Base-by-base conservation (phyloP, 2,329 filamentous ascomycete species). In the Bimuria novae-zelandiae region DNA sequence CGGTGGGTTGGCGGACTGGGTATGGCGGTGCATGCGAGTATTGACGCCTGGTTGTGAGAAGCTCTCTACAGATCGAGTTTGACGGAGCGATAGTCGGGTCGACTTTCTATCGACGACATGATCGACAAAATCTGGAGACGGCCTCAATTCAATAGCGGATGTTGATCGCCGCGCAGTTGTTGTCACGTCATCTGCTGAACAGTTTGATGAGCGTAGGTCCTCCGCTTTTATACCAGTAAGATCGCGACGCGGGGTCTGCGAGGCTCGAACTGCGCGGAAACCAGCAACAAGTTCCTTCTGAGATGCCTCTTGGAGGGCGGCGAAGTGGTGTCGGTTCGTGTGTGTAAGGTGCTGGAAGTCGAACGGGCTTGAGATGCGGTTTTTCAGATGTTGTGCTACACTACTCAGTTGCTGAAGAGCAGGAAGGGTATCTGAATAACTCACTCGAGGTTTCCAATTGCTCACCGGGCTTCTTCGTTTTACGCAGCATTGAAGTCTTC, bases 311-410 rank as follows among this genome's bases (percentile, higher is more conserved):
- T 83, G 78, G 17, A 86, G 70, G 3, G 75, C 74, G 27, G 80
- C 76, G 51, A 85, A 78, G 51, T 86, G 80, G 21, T 79, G 70
- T 21, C 80, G 79, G 51, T 80, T 79, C 23, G 83, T 84, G 63
- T 87, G 84, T 30, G 82, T 83, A 47, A 87, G 70, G 62, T 87
- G 84, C 56, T 86, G 83, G 64, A 87, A 87, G 61, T 85, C 82
- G 68, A 84, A 87, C 1, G 84, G 84, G 51, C 79, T 79, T 0
- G 84, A 87, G 47, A 87, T 87, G 52, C 65, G 67, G 43, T 64
- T 59, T 47, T 68, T 73, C 16, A 71, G 60, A 12, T 59, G 46
- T 10, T 58, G 51, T 12, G 56, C 70, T 74, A 48, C 7, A 14
- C 8, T 25, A 11, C 51, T 47, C 45, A 56, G 51, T 60, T 41